A percentile compares a stretch with the other conserved stretches of the same genome.
Conservation (phyloP, 2,329 filamentous ascomycete genomes). For the Xylariaceae sp. region DNA sequence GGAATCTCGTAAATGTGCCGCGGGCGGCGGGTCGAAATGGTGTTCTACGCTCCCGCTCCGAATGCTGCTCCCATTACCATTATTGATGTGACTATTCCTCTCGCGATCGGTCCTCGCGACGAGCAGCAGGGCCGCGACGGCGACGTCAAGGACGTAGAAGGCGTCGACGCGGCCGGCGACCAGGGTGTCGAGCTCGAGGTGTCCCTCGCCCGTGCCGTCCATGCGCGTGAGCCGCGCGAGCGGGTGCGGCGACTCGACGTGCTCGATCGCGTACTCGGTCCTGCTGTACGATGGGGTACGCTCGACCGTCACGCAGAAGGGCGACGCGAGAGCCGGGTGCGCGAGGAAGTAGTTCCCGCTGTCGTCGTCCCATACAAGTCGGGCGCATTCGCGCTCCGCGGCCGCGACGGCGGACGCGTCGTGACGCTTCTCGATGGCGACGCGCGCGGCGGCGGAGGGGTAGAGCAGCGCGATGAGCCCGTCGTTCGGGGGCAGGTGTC, state of each 20-base stretch:
- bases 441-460: constrained; percentile 57
- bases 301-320: constrained; percentile 56
- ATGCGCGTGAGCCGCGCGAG: constrained; percentile 55
- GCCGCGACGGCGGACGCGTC: constrained; percentile 55
- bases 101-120: constrained; percentile 55
- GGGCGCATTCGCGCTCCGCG: constrained; percentile 63
- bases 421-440: constrained; percentile 55
- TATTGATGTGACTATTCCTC: constrained; percentile 45
- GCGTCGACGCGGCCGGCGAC: constrained; percentile 55
- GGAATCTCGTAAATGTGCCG: constrained; percentile 25
- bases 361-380: constrained; percentile 67
- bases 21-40: constrained; percentile 55
- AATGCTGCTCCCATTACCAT: too few relatives aligned
- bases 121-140: constrained; percentile 53
- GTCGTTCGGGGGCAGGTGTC: constrained; percentile 51
- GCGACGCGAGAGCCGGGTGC: constrained; percentile 57
- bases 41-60: too few relatives aligned
- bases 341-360: constrained; percentile 55
- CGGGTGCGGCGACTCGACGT: constrained; percentile 56
- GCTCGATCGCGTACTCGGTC: constrained; percentile 60
- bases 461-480: constrained; percentile 64
- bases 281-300: constrained; percentile 54
- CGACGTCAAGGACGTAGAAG: constrained; percentile 59
- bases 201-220: constrained; percentile 55
- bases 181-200: constrained; percentile 56